phyloP scores from a whole-genome alignment of 2,329 filamentous ascomycete genomes.

The Pseudovirgaria hyperparasitica region DNA sequence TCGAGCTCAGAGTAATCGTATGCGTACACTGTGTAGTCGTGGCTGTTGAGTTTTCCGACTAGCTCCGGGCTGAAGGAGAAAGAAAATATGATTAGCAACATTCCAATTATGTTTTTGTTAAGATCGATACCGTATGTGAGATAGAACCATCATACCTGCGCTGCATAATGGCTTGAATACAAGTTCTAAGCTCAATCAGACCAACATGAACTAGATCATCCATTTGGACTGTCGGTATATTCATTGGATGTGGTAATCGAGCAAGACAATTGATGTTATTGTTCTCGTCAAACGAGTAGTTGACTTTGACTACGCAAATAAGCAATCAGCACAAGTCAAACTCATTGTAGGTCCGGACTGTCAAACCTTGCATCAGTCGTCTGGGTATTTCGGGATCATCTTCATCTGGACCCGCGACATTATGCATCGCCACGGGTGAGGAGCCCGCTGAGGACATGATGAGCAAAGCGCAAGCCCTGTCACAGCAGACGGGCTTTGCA shows the following conservation, averaged over 20 bases:
- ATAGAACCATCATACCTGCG: conserved; percentile 36
- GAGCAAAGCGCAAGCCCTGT: too few species aligned
- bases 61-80: conserved; percentile 69
- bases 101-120: background rate
- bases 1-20: conserved; percentile 95
- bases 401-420: conserved; percentile 10
- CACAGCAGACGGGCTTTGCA: too few species aligned
- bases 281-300: conserved; percentile 89
- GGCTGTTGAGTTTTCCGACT: conserved; percentile 52
- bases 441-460: background rate
- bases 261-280: conserved; percentile 83
- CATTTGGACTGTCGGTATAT: conserved; percentile 67
- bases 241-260: conserved; percentile 65
- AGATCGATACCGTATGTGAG: background rate
- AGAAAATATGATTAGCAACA: conserved; percentile 1
- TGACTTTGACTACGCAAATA: conserved; percentile 66
- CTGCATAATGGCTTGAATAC: conserved; percentile 66
- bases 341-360: conserved; percentile 7
- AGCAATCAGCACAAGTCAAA: conserved; percentile 9
- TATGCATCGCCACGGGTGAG: conserved; percentile 10
- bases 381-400: conserved; percentile 21
- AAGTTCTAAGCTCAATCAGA: conserved; percentile 74
- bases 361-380: conserved; percentile 34
- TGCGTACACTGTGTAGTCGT: conserved; percentile 93
- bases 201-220: conserved; percentile 75